Conservation (phyloP, 495 filamentous ascomycete species). For the Beverwykella pulmonaria region DNA sequence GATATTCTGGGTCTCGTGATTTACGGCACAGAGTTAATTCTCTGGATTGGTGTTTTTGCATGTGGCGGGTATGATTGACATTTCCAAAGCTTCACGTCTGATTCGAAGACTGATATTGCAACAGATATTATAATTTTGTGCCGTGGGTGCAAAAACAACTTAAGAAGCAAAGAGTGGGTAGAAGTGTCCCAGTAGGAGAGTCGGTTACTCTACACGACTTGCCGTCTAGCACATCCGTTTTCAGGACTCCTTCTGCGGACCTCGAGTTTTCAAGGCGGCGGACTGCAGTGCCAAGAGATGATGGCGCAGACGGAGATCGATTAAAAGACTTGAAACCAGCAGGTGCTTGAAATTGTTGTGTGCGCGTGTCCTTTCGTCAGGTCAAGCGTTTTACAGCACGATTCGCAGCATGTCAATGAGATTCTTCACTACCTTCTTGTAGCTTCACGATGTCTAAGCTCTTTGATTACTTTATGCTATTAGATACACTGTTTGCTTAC, state of each 20-base stretch:
- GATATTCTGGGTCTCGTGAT: constrained; percentile 63
- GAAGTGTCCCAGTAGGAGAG: constrained; percentile 9
- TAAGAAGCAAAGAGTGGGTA: neutral
- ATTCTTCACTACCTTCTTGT: neutral
- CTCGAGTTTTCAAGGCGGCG: constrained; percentile 17
- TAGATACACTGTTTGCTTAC: neutral
- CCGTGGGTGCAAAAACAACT: constrained; percentile 51
- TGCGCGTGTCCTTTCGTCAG: neutral
- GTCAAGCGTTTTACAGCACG: neutral
- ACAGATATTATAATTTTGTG: constrained; percentile 57
- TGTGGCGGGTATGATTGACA: constrained; percentile 43
- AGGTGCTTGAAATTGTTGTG: neutral
- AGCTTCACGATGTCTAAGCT: neutral
- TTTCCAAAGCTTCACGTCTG: neutral
- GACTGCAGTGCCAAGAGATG: constrained; percentile 1
- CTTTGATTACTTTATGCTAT: neutral
- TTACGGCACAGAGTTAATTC: constrained; percentile 61
- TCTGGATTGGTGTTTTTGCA: constrained; percentile 66
- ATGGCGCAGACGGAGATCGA: neutral
- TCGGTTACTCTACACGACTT: constrained; percentile 52
- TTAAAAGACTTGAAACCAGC: neutral
- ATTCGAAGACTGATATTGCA: neutral
- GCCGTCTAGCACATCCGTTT: constrained; percentile 62
- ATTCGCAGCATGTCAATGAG: neutral
- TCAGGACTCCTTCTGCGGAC: constrained; percentile 52